Conservation (phyloP, 768 basidiomycete species). For the Mrakia hoshinonis region DNA sequence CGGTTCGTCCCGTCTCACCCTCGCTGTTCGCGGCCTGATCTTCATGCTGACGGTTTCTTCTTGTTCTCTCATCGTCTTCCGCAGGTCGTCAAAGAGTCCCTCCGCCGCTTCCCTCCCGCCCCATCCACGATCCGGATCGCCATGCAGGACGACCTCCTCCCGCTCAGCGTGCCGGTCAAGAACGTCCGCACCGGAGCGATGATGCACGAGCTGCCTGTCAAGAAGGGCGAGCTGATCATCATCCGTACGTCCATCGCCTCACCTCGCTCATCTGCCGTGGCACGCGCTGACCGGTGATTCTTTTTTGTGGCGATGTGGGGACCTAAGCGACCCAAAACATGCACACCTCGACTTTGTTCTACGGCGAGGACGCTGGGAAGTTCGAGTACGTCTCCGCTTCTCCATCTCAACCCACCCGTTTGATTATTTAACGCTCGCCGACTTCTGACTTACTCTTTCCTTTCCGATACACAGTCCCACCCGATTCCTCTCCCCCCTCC, state of each 20-base stretch:
- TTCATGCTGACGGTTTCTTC: background rate
- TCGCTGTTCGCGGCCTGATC: too few relatives aligned
- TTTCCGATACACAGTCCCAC: conserved; percentile 31
- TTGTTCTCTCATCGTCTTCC: background rate
- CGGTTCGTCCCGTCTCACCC: background rate
- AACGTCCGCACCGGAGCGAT: conserved; percentile 18
- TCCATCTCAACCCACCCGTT: background rate
- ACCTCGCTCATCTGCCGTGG: background rate
- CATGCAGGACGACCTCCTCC: conserved; percentile 5
- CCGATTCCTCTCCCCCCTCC: conserved; percentile 24
- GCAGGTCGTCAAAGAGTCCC: conserved; percentile 29
- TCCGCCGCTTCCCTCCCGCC: conserved; percentile 4
- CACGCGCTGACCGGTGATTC: background rate
- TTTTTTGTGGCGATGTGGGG: background rate
- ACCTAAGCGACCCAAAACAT: conserved; percentile 40
- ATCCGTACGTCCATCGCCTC: conserved; percentile 35
- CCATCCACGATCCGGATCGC: conserved; percentile 1
- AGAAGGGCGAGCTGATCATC: conserved; percentile 36
- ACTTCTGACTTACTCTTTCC: background rate
- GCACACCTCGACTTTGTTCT: conserved; percentile 36
- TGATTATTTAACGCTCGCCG: conserved; percentile 2
- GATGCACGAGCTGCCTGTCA: conserved; percentile 36
- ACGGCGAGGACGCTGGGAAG: conserved; percentile 37
- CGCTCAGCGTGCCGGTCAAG: background rate
- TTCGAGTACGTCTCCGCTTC: conserved; percentile 34